Evolutionary conservation across 2,329 filamentous ascomycete genomes (phyloP), one percentile per base, ranked within the genome.

Genomic region (Penicillium sp.): DNA sequence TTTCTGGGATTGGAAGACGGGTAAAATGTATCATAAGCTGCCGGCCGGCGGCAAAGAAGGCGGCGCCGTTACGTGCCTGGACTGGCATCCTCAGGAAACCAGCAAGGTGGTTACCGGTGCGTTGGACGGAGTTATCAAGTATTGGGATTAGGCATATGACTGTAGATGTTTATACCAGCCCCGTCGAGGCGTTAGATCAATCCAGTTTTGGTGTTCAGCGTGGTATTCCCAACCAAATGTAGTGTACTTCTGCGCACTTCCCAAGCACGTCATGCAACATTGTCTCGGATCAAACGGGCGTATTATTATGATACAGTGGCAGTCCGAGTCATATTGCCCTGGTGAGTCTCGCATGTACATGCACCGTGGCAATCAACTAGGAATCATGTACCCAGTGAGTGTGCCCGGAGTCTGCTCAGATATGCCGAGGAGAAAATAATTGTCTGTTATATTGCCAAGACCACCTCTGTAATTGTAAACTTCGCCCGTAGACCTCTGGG

Each of bases 1-100:
- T 74, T 96, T 97, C 76, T 99, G 92, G 90, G 94, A 97, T 74
- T 99, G 92, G 90, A 99, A 99, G 82, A 96, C 91, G 35, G 95
- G 92, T 72, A 97, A 96, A 76, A 92, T 99, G 91, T 96, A 90
- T 74, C 90, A 96, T 75, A 97, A 97, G 80, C 84, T 99, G 59
- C 84, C 88, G 74, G 92, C 90, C 2, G 74, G 74, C 33, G 75
- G 75, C 5, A 76, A 76, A 22, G 85, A 89, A 53, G 91, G 90
- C 48, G 83, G 87, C 47, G 85, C 92, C 5, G 81, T 96, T 48
- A 90, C 90, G n/a, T 89, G 87, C 60, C 83, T 94, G 51, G 88
- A 89, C 69, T 99, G 94, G 92, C 92, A 97, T 73, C 91, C 92
- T n/a, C 89, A 96, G 74, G 94, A 99, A 79, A 94, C 88, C 16